These are phyloP conservation scores for Pleurotus citrinopileatus DNA, from an alignment of 768 basidiomycete genomes.

Conservation along the genomic window DNA sequence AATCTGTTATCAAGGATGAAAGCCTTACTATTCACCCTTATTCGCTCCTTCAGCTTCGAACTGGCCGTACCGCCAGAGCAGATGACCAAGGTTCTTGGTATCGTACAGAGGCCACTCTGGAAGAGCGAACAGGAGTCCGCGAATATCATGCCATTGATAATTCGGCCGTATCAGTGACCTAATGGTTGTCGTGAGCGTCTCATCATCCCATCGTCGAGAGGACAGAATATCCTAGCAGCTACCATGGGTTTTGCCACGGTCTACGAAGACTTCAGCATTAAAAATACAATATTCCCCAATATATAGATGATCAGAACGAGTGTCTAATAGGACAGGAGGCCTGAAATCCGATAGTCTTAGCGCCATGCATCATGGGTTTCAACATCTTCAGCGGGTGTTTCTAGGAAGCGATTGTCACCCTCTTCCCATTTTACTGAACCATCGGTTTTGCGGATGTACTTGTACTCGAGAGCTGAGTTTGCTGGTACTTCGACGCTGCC, in stretches of 20 bases:
- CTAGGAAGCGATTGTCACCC: conserved; percentile 5
- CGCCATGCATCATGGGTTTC: not conserved
- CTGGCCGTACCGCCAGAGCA: conserved; percentile 47
- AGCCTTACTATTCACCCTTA: conserved; percentile 43
- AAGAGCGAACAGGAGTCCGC: conserved; percentile 32
- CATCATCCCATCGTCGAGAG: too few relatives aligned
- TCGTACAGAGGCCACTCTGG: conserved; percentile 47
- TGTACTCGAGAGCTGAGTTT: conserved; percentile 58
- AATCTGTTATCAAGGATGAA: conserved; percentile 27
- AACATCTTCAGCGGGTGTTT: not conserved
- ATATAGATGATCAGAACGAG: too few relatives aligned
- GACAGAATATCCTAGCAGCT: too few relatives aligned
- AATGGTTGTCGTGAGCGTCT: too few relatives aligned
- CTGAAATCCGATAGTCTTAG: not conserved
- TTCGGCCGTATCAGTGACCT: too few relatives aligned
- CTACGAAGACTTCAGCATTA: too few relatives aligned
- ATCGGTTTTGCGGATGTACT: conserved; percentile 57
- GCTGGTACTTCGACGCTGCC: conserved; percentile 63
- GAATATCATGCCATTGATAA: conserved; percentile 42
- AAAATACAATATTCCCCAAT: too few relatives aligned
- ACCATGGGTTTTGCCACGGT: too few relatives aligned
- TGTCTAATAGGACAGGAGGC: not conserved
- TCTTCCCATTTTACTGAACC: conserved; percentile 61
- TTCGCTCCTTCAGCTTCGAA: conserved; percentile 53
- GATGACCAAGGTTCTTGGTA: conserved; percentile 31